Evolutionary conservation across 1,139 yeast genomes (phyloP), one percentile per base, ranked within the genome.

Genomic region (Pichia sp.): DNA sequence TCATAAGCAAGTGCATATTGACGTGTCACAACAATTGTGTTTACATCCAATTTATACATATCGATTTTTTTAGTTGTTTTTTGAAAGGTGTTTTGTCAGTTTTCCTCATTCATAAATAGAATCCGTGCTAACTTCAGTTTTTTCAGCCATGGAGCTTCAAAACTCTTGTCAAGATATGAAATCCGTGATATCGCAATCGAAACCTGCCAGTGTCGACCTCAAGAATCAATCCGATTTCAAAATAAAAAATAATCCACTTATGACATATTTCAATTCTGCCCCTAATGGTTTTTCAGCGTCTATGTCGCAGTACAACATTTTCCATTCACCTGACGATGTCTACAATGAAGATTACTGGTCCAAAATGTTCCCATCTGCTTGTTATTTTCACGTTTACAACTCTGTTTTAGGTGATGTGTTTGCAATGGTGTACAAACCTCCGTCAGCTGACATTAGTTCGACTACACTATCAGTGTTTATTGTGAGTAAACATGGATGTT

Each of bases 401-500:
- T 66, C 66, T 8, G 44, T 81, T 26, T 76, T 81, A 54, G 82
- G 81, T 3, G 64, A 70, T 31, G 48, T 80, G 26, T 46, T 81
- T 29, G 67, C 75, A 2, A 69, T 81, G 59, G 73, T 83, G 1
- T 79, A 72, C 55, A 56, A 60, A 5, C 64, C 77, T 0, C 64
- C 7, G 11, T 6, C 7, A 6, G 36, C 16, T 10, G 26, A 34
- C 36, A 34, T 7, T 6, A 11, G 8, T n/a, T 6, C 7, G 26
- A 34, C 16, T 6, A n/a, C 36, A 6, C 68, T 83, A 26, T 74
- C 82, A 45, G 73, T 87, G 3, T 69, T 82, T 3, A 66, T 87
- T 23, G 59, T 90, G 29, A 80, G 92, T 37, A 73, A 77, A 46
- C 79, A 79, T 52, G 97, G 97, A 0, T 73, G 79, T 33, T 70